Evolutionary conservation across 2,329 filamentous ascomycete genomes (phyloP), one percentile per base, ranked within the genome.

Genomic region (Fusarium sp.): DNA sequence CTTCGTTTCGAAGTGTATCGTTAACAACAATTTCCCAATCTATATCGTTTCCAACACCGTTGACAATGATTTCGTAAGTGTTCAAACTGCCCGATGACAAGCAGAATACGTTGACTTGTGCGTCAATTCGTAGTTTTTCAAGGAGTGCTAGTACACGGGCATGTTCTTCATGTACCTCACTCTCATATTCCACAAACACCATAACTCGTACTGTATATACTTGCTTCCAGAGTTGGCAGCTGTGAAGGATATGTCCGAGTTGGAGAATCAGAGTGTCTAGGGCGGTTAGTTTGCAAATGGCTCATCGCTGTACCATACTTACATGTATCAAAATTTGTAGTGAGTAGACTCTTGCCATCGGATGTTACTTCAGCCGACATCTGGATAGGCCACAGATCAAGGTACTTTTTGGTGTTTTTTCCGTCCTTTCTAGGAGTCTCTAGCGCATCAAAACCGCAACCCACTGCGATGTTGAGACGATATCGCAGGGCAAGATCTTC

Each of bases 281-380:
- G 25, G 13, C 20, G 40, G 63, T 75, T 25, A 70, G 69, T 30
- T 47, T 63, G 20, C 11, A 24, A 18, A 25, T n/a, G 8, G 12
- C 4, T 20, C 29, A 22, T 32, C 13, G 16, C 27, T 15, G 15
- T n/a, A 47, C 20, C 11, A 6, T 15, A 79, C 87, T 80, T 88
- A 86, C 94, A 97, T 1, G 94, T 97, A 78, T 97, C 94, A 78
- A 97, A 97, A 71, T 97, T 97, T 1, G 92, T 96, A 1, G 94
- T 97, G 58, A 95, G 79, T 8, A 96, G 85, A 68, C 85, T 90
- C 75, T 89, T 87, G 2, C 85, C 86, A 69, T 91, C 89, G 2
- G 91, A 84, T 1, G 89, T 87, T 34, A 96, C 87, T 74, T 95
- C 92, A 2, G 93, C 93, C 8, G 93, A 95, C 93, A 97, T 97